A percentile compares a stretch with the other conserved stretches of the same genome.
These are phyloP conservation scores for Physcomitrellopsis africana DNA, from an alignment of 225 moss, liverwort and hornwort genomes.

Conservation along the genomic window DNA sequence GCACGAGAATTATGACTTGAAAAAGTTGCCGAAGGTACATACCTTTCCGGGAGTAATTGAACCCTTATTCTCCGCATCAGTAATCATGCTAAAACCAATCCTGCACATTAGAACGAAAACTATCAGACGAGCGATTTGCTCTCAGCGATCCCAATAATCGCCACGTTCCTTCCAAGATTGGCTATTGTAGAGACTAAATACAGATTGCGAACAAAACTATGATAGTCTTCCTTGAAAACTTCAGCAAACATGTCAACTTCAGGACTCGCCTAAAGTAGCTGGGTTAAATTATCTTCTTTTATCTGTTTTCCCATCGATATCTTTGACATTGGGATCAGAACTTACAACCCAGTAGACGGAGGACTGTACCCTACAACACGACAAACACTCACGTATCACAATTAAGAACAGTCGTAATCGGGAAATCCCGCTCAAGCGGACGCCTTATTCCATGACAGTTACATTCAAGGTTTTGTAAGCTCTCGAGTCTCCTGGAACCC, in stretches of 20 bases:
- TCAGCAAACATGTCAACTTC: neutral
- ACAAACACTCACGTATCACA: neutral
- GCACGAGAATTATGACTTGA: neutral
- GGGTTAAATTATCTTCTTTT: neutral
- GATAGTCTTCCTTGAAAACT: neutral
- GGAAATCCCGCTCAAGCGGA: neutral
- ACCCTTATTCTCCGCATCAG: conserved; percentile 76
- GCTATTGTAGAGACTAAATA: neutral
- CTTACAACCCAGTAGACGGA: neutral
- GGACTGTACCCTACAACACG: neutral
- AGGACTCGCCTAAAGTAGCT: neutral
- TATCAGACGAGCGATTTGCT: neutral
- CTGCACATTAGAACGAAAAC: conserved; percentile 36
- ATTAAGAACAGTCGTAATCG: neutral
- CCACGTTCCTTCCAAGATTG: neutral
- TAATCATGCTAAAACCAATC: conserved; percentile 84
- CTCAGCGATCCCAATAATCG: neutral
- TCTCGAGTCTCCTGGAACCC: neutral
- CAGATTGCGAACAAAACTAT: neutral
- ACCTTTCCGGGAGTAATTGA: conserved; percentile 81
- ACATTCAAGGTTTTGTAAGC: neutral
- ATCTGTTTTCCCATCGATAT: neutral
- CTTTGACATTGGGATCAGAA: neutral
- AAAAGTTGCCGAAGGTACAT: neutral
- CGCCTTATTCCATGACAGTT: neutral